These are phyloP conservation scores for Leptomonas pyrrhocoris DNA, from an alignment of 208 protist species.

Conservation along the genomic window DNA sequence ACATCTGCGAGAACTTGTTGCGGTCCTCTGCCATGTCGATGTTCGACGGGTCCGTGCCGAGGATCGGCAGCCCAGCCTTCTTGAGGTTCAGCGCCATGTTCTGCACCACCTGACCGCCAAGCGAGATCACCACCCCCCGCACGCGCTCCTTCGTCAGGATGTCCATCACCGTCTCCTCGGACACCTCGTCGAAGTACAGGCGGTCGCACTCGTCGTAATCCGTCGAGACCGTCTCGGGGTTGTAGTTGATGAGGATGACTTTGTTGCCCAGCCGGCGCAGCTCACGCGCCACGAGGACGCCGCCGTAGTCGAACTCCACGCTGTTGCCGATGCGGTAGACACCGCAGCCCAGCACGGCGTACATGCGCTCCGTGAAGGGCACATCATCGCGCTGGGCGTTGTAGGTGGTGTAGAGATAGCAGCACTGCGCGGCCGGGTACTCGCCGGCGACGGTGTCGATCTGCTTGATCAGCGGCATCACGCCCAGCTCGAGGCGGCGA, in stretches of 20 bases:
- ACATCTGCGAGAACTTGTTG: constrained; percentile 94
- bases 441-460: constrained; percentile 98
- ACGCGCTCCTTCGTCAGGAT: constrained; percentile 95
- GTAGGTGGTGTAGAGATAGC: constrained; percentile 97
- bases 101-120: constrained; percentile 98
- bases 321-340: constrained; percentile 98
- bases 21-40: constrained; percentile 98
- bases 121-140: constrained; percentile 94
- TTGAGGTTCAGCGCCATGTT: constrained; percentile 97
- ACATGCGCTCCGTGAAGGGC: constrained; percentile 77
- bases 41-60: constrained; percentile 95
- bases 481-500: constrained; percentile 62
- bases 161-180: constrained; percentile 96
- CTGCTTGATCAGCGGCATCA: constrained; percentile 96
- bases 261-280: constrained; percentile 93
- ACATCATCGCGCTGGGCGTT: constrained; percentile 92
- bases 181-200: constrained; percentile 99
- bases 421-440: constrained; percentile 95
- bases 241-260: constrained; percentile 99
- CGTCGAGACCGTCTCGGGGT: constrained; percentile 98
- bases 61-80: constrained; percentile 87
- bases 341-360: constrained; percentile 96
- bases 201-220: constrained; percentile 98
- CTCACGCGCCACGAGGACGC: constrained; percentile 94
- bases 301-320: constrained; percentile 98